Conservation (phyloP, 116 monocot genomes). For the Trichopus zeylanicus region DNA sequence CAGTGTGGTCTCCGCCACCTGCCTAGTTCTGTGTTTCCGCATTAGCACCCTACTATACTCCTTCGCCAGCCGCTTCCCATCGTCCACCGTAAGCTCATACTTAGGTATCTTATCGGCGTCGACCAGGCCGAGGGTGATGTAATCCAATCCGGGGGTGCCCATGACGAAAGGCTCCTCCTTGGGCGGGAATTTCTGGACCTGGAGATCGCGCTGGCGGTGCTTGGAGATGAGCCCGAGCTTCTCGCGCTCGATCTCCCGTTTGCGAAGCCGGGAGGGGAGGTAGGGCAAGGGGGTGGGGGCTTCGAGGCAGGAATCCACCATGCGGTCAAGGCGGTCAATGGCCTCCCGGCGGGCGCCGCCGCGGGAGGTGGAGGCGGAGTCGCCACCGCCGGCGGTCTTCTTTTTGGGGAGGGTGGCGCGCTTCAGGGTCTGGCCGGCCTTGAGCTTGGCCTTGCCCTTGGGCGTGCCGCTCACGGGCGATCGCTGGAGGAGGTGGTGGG, state of each 20-base stretch:
- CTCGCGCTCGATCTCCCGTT: slow-evolving; percentile 73
- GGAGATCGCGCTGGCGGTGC: slow-evolving; percentile 47
- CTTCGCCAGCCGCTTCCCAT: slow-evolving; percentile 77
- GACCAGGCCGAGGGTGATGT: slow-evolving; percentile 54
- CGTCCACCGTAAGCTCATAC: slow-evolving; percentile 79
- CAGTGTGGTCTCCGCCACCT: slow-evolving; percentile 51
- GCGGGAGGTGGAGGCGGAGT: background rate
- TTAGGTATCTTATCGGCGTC: slow-evolving; percentile 58
- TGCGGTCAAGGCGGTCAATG: slow-evolving; percentile 21
- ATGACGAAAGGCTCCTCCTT: slow-evolving; percentile 36
- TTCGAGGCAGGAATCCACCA: slow-evolving; percentile 61
- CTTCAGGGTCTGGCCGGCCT: slow-evolving; percentile 53
- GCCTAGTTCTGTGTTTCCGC: slow-evolving; percentile 62
- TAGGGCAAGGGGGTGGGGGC: slow-evolving; percentile 57
- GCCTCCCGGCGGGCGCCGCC: slow-evolving; percentile 23
- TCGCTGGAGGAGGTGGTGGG: slow-evolving; percentile 25
- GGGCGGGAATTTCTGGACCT: slow-evolving; percentile 3
- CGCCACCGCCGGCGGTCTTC: slow-evolving; percentile 23
- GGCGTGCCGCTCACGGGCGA: slow-evolving; percentile 77
- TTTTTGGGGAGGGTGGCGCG: slow-evolving; percentile 54
- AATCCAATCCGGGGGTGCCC: slow-evolving; percentile 68
- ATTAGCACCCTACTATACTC: slow-evolving; percentile 85
- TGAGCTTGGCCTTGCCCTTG: slow-evolving; percentile 87
- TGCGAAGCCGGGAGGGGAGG: slow-evolving; percentile 41
- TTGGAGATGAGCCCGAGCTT: slow-evolving; percentile 79